A percentile compares a stretch with the other conserved stretches of the same genome.
These are phyloP conservation scores for Hymenoscyphus repandus DNA, from an alignment of 2,329 filamentous ascomycete genomes.

Conservation along the genomic window DNA sequence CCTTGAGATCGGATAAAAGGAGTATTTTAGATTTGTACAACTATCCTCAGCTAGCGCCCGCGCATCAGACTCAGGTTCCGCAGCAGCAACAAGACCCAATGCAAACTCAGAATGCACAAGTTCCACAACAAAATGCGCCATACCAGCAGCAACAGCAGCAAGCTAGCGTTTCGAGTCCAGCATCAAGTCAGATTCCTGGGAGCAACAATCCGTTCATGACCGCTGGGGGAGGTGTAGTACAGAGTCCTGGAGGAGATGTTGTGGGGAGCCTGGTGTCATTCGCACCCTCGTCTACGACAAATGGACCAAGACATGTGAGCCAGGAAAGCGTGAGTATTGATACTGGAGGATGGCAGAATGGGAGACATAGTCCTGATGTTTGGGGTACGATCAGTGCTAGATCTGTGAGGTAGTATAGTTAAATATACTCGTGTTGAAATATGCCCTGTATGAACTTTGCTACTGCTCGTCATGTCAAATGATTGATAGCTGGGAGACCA, in stretches of 20 bases:
- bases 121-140: not conserved
- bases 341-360: slow-evolving; percentile 52
- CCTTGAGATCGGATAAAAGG: slow-evolving; percentile 58
- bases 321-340: slow-evolving; percentile 60
- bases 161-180: slow-evolving; percentile 15
- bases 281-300: slow-evolving; percentile 15
- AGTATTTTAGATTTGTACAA: slow-evolving; percentile 74
- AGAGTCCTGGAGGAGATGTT: slow-evolving; percentile 25
- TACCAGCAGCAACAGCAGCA: slow-evolving; percentile 11
- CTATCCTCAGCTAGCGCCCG: slow-evolving; percentile 34
- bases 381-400: slow-evolving; percentile 59
- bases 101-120: slow-evolving; percentile 8
- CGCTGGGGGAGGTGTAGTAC: slow-evolving; percentile 13
- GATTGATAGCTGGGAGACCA: too few species aligned
- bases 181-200: slow-evolving; percentile 15
- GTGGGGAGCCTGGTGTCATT: slow-evolving; percentile 21
- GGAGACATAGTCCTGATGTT: slow-evolving; percentile 73
- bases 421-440: not conserved
- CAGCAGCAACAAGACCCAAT: slow-evolving; percentile 18
- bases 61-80: slow-evolving; percentile 15
- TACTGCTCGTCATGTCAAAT: not conserved
- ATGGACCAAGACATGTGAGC: slow-evolving; percentile 45
- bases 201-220: slow-evolving; percentile 31
- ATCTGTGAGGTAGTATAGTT: slow-evolving; percentile 25
- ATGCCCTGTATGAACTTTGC: not conserved